A percentile compares a stretch with the other conserved stretches of the same genome.
Evolutionary conservation across 2,329 filamentous ascomycete genomes (phyloP).

Genomic region (Chaetomiaceae sp.): DNA sequence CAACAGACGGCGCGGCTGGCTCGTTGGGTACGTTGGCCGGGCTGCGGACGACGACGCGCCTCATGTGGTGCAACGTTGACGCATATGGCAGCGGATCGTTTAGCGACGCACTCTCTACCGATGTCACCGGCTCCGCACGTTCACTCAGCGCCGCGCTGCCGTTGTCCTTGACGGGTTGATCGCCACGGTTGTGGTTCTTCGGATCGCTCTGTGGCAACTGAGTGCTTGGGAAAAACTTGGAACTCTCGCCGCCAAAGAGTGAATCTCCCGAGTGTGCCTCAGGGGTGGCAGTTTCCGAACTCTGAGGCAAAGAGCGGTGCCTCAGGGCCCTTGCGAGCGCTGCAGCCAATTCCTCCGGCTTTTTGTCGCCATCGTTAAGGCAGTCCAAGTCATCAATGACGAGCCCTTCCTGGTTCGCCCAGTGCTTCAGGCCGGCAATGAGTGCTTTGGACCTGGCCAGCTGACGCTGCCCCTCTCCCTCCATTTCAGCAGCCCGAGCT

Average conservation of each 20-base stretch:
- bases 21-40: conserved; percentile 19
- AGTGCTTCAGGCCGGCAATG: conserved; percentile 10
- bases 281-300: neutral
- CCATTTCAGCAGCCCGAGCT: neutral
- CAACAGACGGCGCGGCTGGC: conserved; percentile 21
- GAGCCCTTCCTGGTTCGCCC: conserved; percentile 14
- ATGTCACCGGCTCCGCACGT: neutral
- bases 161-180: neutral
- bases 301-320: neutral
- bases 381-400: neutral
- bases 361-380: neutral
- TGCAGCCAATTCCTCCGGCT: conserved; percentile 7
- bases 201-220: neutral
- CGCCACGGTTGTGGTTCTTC: neutral
- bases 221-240: neutral
- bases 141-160: neutral
- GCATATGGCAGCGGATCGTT: conserved; percentile 3
- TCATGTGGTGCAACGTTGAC: conserved; percentile 3
- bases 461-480: conserved; percentile 10
- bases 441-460: conserved; percentile 5
- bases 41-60: conserved; percentile 24
- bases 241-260: neutral
- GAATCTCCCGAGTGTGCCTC: neutral
- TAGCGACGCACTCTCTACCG: neutral
- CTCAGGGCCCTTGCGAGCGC: conserved; percentile 2